Base-by-base conservation (phyloP, 305 asterid genomes). In the Nicotiana rustica region DNA sequence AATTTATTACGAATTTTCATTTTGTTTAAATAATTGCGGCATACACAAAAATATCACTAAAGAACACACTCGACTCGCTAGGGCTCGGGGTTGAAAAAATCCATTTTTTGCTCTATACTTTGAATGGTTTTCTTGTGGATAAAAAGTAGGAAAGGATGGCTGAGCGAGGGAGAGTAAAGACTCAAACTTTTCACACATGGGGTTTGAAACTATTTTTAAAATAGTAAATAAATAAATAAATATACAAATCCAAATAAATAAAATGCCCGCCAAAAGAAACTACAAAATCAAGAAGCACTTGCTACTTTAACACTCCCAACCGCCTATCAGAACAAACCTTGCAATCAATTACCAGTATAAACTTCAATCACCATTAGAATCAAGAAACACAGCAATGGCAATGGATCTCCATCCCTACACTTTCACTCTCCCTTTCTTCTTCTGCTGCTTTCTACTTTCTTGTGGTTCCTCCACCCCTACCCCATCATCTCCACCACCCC, bases 401-500 rank as follows among this genome's bases (percentile, higher is more conserved):
- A 92, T 89, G 93, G 91, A 86, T 44, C 19, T 89, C 79, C 82
- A 29, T 25, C 75, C 88, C 82, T 44, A 85, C 82, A 55, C 87
- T 31, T 10, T 88, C 81, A 35, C 67, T 31, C 84, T 86, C 44
- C 86, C 89, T 35, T 78, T 25, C 29, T 25, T 90, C 67, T 61
- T 86, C 85, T 61, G 86, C 85, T 86, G 82, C 88, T 85, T 90
- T 83, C 84, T 89, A 85, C 85, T 91, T 56, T 83, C 83, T 13
- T 81, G 80, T 83, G 67, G 84, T 70, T 82, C 89, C 81, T 21
- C 86, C 81, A 19, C 87, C 84, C 12, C 90, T 85, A 14, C 85
- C 73, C 29, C 84, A 75, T 19, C 57, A 14, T 36, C 87, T 25
- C 35, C 19, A 38, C 60, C 81, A 61, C 87, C 82, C 6, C 79